These are phyloP conservation scores for Circinella umbellata DNA, from an alignment of 371 early-diverging fungal genomes.

Conservation along the genomic window DNA sequence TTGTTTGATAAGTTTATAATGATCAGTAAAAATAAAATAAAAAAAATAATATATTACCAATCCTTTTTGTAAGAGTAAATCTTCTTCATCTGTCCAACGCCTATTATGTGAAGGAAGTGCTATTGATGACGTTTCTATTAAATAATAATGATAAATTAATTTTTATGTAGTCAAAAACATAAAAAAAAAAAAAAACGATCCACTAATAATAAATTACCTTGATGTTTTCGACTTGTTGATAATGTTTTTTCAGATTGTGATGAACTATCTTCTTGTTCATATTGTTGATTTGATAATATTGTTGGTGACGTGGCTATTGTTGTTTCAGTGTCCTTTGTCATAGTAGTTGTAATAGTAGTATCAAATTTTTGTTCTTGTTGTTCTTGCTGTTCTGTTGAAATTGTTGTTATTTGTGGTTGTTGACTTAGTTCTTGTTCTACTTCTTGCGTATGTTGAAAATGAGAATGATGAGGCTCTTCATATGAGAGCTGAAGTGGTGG, in stretches of 20 bases:
- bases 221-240: not conserved
- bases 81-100: conserved; percentile 56
- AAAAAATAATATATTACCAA: conserved; percentile 44
- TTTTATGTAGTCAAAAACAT: not conserved
- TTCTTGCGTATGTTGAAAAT: too few relatives aligned
- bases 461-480: too few relatives aligned
- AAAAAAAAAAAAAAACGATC: not conserved
- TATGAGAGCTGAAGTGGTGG: not conserved
- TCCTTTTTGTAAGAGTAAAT: conserved; percentile 37
- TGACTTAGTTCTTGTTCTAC: too few relatives aligned
- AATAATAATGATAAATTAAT: not conserved
- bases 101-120: conserved; percentile 65
- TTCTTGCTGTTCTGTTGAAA: too few relatives aligned
- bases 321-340: not conserved
- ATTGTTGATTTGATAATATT: not conserved
- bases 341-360: too few relatives aligned
- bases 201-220: not conserved
- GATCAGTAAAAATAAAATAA: not conserved
- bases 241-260: not conserved
- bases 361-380: too few relatives aligned
- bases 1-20: not conserved
- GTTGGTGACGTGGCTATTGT: not conserved
- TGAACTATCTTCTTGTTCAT: not conserved
- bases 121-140: conserved; percentile 5
- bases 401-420: too few relatives aligned